Evolutionary conservation across 1,284 basidiomycete species (phyloP).

Genomic region (Sanghuangporus weigelae): DNA sequence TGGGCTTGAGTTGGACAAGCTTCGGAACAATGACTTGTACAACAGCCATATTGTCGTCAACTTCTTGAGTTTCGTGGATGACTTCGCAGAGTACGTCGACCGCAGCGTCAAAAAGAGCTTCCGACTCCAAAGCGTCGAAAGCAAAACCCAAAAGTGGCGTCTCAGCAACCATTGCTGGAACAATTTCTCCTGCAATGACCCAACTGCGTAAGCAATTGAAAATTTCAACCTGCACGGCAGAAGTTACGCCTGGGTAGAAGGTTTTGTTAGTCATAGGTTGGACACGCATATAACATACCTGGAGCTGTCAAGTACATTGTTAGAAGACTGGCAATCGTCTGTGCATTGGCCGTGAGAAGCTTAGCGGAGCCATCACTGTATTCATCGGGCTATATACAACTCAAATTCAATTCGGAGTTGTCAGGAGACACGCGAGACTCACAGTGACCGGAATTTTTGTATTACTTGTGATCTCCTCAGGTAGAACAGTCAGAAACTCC

Average conservation of each 20-base stretch:
- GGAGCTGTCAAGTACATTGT: constrained; percentile 87
- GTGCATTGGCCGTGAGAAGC: constrained; percentile 70
- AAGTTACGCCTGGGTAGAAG: constrained; percentile 65
- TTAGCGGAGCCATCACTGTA: constrained; percentile 61
- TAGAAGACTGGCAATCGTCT: constrained; percentile 74
- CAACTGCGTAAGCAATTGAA: constrained; percentile 86
- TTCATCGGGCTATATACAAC: constrained; percentile 62
- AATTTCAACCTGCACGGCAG: constrained; percentile 78
- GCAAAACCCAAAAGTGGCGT: constrained; percentile 82
- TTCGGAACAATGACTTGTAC: constrained; percentile 86
- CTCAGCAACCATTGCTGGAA: constrained; percentile 58
- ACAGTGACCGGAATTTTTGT: constrained; percentile 87
- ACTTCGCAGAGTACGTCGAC: constrained; percentile 92
- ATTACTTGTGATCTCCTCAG: constrained; percentile 87
- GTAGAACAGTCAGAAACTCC: constrained; percentile 88
- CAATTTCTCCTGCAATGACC: constrained; percentile 86
- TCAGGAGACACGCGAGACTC: constrained; percentile 29
- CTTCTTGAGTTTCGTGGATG: constrained; percentile 97
- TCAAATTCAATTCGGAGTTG: not conserved
- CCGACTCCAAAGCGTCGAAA: constrained; percentile 81
- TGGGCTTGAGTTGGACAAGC: constrained; percentile 68
- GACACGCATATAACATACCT: constrained; percentile 48
- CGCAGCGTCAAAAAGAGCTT: constrained; percentile 87
- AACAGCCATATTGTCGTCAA: constrained; percentile 88
- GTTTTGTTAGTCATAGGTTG: constrained; percentile 4